These are phyloP conservation scores for Nectriaceae sp. DNA, from an alignment of 2,329 filamentous ascomycete species.

Conservation along the genomic window DNA sequence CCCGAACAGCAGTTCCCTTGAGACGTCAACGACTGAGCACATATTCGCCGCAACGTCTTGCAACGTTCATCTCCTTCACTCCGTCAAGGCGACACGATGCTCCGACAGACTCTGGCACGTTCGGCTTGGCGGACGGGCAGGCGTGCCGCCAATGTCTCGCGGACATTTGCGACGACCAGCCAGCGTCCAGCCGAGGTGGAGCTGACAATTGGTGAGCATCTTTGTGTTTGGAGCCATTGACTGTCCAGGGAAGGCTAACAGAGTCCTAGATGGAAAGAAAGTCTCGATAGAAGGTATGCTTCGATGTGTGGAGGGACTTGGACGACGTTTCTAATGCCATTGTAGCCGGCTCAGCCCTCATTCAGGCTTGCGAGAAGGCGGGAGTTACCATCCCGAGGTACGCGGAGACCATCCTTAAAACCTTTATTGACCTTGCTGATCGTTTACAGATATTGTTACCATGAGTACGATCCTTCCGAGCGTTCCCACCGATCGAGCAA, in stretches of 20 bases:
- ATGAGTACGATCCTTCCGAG: slow-evolving; percentile 69
- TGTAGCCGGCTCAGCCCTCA: slow-evolving; percentile 90
- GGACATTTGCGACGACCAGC: slow-evolving; percentile 80
- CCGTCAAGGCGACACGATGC: slow-evolving; percentile 66
- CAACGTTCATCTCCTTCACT: slow-evolving; percentile 41
- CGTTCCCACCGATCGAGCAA: slow-evolving; percentile 28
- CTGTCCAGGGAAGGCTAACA: slow-evolving; percentile 32
- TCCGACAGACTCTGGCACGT: slow-evolving; percentile 68
- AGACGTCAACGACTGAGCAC: slow-evolving; percentile 44
- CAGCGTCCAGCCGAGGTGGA: slow-evolving; percentile 88
- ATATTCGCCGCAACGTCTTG: slow-evolving; percentile 38
- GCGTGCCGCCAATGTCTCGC: slow-evolving; percentile 61
- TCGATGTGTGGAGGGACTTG: slow-evolving; percentile 16
- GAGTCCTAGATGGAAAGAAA: slow-evolving; percentile 83
- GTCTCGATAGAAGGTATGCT: slow-evolving; percentile 90
- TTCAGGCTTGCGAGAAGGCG: slow-evolving; percentile 99
- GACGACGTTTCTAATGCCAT: slow-evolving; percentile 38
- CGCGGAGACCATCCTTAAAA: slow-evolving; percentile 27
- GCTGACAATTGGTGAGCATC: slow-evolving; percentile 79
- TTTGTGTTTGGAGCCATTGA: slow-evolving; percentile 33
- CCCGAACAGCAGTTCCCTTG: slow-evolving; percentile 40
- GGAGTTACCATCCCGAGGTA: slow-evolving; percentile 85
- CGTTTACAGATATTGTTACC: slow-evolving; percentile 84
- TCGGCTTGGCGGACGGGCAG: slow-evolving; percentile 67
- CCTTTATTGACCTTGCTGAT: slow-evolving; percentile 36